Conservation (phyloP, 176 grass and related monocot species). For the Coix lacrymajobi region DNA sequence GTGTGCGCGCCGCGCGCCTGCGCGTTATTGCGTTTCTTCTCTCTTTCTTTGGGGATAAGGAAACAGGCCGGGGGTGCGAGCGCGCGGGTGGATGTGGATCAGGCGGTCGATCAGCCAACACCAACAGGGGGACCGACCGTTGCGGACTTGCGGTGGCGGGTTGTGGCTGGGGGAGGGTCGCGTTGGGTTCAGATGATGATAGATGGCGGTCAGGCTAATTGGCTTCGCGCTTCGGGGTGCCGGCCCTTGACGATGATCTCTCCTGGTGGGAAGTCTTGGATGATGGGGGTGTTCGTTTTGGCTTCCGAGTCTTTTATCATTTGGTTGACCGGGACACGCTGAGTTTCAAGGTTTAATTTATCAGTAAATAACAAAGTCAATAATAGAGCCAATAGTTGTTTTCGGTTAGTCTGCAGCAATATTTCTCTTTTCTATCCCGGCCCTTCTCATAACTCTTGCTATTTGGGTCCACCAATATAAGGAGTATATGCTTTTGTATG, state of each 20-base stretch:
- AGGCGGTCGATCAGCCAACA: too few relatives aligned
- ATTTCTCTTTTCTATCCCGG: too few relatives aligned
- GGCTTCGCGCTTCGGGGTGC: not conserved
- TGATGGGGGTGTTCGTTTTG: not conserved
- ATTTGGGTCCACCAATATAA: too few relatives aligned
- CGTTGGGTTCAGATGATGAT: constrained; percentile 11
- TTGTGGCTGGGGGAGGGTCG: not conserved
- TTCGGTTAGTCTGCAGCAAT: too few relatives aligned
- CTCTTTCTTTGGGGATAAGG: constrained; percentile 12
- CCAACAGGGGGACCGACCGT: not conserved
- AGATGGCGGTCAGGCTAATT: not conserved
- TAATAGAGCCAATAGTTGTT: too few relatives aligned
- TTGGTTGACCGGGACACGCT: not conserved
- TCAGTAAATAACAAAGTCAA: too few relatives aligned
- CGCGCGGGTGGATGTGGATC: too few relatives aligned
- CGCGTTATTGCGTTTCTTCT: not conserved
- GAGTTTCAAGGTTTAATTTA: not conserved
- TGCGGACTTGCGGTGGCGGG: constrained; percentile 1
- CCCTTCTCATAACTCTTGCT: too few relatives aligned
- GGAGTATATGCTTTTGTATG: too few relatives aligned
- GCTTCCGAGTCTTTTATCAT: not conserved
- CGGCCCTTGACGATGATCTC: not conserved
- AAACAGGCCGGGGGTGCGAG: not conserved
- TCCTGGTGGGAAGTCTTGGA: not conserved
- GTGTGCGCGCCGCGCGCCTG: not conserved